A percentile compares a stretch with the other conserved stretches of the same genome.
Conservation (phyloP, 2,329 filamentous ascomycete species). For the Fusarium sp. region DNA sequence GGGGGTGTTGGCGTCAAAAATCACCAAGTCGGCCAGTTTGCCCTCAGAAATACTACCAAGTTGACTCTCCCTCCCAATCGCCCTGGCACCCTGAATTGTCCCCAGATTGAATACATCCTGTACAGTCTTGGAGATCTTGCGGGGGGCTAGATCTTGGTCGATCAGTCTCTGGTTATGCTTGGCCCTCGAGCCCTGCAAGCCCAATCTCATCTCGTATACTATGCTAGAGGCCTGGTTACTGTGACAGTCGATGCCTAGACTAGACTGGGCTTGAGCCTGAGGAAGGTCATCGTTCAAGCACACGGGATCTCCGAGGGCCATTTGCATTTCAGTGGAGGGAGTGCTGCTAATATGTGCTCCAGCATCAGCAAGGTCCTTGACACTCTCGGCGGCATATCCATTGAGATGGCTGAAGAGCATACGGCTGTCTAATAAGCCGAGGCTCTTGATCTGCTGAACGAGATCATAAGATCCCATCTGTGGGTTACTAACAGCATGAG, state of each 20-base stretch:
- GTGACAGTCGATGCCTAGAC: conserved; percentile 9
- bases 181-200: not conserved
- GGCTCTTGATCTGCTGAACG: not conserved
- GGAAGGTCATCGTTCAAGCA: conserved; percentile 6
- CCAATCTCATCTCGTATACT: conserved; percentile 8
- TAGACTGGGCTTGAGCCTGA: not conserved
- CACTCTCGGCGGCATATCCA: not conserved
- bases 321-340: conserved; percentile 21
- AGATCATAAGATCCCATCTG: not conserved
- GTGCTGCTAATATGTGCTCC: conserved; percentile 9
- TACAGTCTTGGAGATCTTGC: not conserved
- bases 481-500: not conserved
- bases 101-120: conserved; percentile 5
- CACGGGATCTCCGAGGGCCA: conserved; percentile 1
- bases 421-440: not conserved
- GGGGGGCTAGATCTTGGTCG: not conserved
- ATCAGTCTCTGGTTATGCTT: not conserved
- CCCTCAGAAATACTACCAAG: conserved; percentile 5
- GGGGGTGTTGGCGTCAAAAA: conserved; percentile 1
- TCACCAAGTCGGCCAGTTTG: not conserved
- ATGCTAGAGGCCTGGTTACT: conserved; percentile 14
- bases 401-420: conserved; percentile 15
- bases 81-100: conserved; percentile 2
- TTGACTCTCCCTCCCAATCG: not conserved
- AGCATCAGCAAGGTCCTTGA: not conserved